Evolutionary conservation across 495 filamentous ascomycete species (phyloP), one percentile per base, ranked within the genome.

Genomic region (Aspergillus asperescens): DNA sequence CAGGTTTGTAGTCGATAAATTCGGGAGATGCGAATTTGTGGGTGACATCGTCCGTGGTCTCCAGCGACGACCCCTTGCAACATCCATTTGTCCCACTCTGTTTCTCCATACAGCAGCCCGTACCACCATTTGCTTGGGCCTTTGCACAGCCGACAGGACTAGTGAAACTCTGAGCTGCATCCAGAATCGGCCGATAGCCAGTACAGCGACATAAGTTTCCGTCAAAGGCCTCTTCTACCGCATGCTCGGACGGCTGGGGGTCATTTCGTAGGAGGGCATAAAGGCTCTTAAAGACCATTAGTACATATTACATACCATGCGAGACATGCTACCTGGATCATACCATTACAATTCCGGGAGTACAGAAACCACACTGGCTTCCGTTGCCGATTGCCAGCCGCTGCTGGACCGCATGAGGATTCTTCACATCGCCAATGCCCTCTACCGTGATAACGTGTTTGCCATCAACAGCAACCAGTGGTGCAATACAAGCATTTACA

Each of bases 401-500:
- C 70, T 98, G 91, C 69, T 98, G 93, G 1, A 87, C 75, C 3
- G 93, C 88, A 74, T 98, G 93, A 9, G 93, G 93, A 31, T 79
- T 80, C 67, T 90, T 86, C 42, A 86, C 82, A 62, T 87, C 87
- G 8, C 93, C 93, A 66, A 98, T 95, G n/a, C 93, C 93, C 68
- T 98, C 93, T 10, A 98, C 83, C 7, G 93, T 98, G 59, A 98
- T 91, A 55, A 98, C 91, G 78, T 98, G 93, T 68, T 98, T 98
- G 20, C 93, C 93, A 70, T 96, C 93, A 12, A 98, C 80, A 54
- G 89, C 92, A 25, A 90, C 84, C 45, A 98, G 75, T 1, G 93
- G 93, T 12, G 92, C 92, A 27, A 98, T 78, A 64, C 93, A 98
- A 35, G 93, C 93, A 64, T 97, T 97, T 47, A 96, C 87, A 18